A percentile compares a stretch with the other conserved stretches of the same genome.
phyloP scores from a whole-genome alignment of 2,329 filamentous ascomycete genomes.

The Aspergillus caelatus region DNA sequence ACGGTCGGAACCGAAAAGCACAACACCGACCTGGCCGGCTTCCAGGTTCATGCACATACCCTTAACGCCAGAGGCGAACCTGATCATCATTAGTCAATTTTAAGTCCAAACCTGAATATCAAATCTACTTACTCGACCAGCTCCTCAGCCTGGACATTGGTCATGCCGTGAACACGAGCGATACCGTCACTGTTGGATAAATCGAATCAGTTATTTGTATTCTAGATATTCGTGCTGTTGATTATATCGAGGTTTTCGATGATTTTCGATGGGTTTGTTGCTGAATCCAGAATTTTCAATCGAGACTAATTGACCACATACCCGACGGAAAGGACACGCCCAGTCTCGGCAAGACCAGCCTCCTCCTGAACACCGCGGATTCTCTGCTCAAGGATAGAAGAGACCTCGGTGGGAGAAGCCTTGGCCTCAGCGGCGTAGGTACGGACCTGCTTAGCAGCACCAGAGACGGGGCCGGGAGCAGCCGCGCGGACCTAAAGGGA shows the following conservation, averaged over 20 bases:
- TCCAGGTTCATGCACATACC: constrained; percentile 99
- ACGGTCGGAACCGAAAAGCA: constrained; percentile 99
- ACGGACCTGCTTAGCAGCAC: constrained; percentile 72
- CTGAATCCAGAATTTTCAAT: constrained; percentile 33
- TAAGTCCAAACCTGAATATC: constrained; percentile 21
- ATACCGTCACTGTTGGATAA: constrained; percentile 87
- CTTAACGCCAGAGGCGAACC: constrained; percentile 99
- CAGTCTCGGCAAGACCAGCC: constrained; percentile 94
- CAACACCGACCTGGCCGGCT: constrained; percentile 99
- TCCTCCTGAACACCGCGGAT: constrained; percentile 99
- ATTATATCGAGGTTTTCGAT: constrained; percentile 27
- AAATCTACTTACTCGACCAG: constrained; percentile 86
- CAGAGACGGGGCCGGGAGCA: constrained; percentile 75
- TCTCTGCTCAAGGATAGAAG: constrained; percentile 98
- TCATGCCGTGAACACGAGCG: constrained; percentile 99
- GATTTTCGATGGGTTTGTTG: constrained; percentile 33
- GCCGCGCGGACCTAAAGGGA: constrained; percentile 75
- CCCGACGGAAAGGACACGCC: constrained; percentile 97
- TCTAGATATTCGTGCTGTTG: constrained; percentile 2
- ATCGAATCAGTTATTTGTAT: constrained; percentile 22
- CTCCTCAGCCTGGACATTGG: constrained; percentile 99
- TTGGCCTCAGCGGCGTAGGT: constrained; percentile 92
- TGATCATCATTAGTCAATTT: constrained; percentile 46
- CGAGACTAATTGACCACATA: constrained; percentile 60
- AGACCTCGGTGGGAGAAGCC: constrained; percentile 95